Base-by-base conservation (phyloP, 1,139 yeast genomes). In the Yamadazyma triangularis region DNA sequence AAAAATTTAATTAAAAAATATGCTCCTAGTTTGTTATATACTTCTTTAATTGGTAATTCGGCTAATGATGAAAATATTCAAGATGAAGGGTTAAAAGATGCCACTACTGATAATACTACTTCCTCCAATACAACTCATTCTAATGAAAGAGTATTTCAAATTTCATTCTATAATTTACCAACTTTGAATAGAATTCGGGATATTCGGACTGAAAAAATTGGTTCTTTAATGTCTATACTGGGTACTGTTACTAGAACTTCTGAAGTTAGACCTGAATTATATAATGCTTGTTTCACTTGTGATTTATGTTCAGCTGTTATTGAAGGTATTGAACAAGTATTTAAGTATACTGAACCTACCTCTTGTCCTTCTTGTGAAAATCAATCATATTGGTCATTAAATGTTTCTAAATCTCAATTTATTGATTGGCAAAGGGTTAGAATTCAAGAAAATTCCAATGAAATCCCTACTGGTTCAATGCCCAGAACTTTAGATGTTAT, bases 381-480 rank as follows among this genome's bases (percentile, higher is more conserved):
- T 59, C 89, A 87, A 51, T 73, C 85, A 2, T 71, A 79, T 36
- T 91, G 96, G 93, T 79, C 94, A 0, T 63, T 93, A 35, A 81
- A 85, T 47, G 79, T 89, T 13, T 58, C 85, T 18, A 87, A 88
- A 56, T 86, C 95, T 0, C 87, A 81, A 41, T 91, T 91, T 49
- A 71, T 87, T 40, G 98, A 91, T 64, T 91, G 99, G 99, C 99
- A 91, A 59, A 84, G 86, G 46, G 94, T 89, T 15, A 74, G 98
- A 45, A 84, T 91, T 39, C 99, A 91, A 56, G 99, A 91, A 54
- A 93, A 91, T 51, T 78, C 97, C 11, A 84, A 73, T 47, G 98
- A 91, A 59, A 91, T 91, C 37, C 99, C 99, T 16, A 88, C 96
- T 0, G 99, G 99, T 19, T 87, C 96, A 2, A 91, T 91, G 99